These are phyloP conservation scores for Prunus dulcis DNA, from an alignment of 306 rosid species.

Conservation along the genomic window DNA sequence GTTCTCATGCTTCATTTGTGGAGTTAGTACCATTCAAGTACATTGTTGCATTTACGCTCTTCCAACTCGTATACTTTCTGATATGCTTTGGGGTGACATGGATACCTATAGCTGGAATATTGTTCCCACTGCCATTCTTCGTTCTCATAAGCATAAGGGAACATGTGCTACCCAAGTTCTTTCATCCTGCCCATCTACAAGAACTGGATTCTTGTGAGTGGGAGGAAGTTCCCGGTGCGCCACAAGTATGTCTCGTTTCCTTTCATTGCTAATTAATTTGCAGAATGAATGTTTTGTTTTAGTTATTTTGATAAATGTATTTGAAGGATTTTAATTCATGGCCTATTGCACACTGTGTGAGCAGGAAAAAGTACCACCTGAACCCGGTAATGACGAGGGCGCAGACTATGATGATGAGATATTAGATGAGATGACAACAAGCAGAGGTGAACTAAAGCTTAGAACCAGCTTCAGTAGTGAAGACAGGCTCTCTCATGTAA, in stretches of 20 bases:
- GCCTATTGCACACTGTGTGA: not conserved
- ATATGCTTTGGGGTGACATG: constrained; percentile 48
- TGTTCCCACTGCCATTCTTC: constrained; percentile 54
- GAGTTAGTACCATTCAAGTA: constrained; percentile 43
- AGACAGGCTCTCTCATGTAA: constrained; percentile 52
- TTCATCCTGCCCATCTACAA: constrained; percentile 37
- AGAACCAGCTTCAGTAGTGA: constrained; percentile 56
- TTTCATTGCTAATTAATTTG: not conserved
- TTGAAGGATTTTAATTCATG: not conserved
- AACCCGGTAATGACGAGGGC: constrained; percentile 24
- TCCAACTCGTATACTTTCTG: constrained; percentile 36
- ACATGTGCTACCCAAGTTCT: constrained; percentile 35
- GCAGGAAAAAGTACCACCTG: constrained; percentile 54
- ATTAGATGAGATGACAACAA: constrained; percentile 82
- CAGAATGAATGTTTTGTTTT: not conserved
- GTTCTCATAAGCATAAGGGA: constrained; percentile 41
- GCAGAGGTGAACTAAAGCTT: constrained; percentile 78
- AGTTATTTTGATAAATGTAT: not conserved
- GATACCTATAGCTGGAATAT: constrained; percentile 51
- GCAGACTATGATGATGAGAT: constrained; percentile 65
- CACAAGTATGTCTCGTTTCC: constrained; percentile 22
- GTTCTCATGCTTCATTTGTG: constrained; percentile 37
- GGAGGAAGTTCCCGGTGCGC: constrained; percentile 36
- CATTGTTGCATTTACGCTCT: constrained; percentile 36
- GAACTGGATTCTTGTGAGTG: constrained; percentile 47